Base-by-base conservation (phyloP, 352 stramenopile species). In the Pythium rishiriense region DNA sequence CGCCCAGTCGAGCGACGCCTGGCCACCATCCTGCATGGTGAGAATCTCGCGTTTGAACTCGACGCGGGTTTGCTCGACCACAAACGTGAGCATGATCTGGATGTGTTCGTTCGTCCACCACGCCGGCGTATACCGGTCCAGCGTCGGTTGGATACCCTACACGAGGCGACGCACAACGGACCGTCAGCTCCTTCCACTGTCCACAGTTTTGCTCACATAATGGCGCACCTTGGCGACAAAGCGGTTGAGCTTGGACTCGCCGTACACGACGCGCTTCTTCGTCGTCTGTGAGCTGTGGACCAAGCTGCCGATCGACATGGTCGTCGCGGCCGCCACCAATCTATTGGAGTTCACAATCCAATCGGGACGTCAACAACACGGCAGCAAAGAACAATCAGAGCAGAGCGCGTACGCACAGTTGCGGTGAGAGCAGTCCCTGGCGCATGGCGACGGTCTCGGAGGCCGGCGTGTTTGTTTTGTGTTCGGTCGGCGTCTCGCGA, bases 41-140 rank as follows among this genome's bases (percentile, higher is more conserved):
- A 93, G 55, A 5, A 93, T 58, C 26, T 91, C 77, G 62, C 85
- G 74, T 56, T 73, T 66, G 73, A 87, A 93, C 33, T 71, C 41
- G 31, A 93, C 66, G 12, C 53, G 62, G 5, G 66, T 53, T 53
- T 91, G 83, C 37, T 78, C 81, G 19, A 91, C 70, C 48, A 93
- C 28, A 31, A 93, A 86, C 3, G 79, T 90, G 55, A 93, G 68
- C 46, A 90, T 58, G 48, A 81, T 76, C 51, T 93, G 84, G 46
- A 90, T 70, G 57, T 93, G 84, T 19, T 59, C 66, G 53, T 90
- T 91, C 19, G 84, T 81, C 78, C 81, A 90, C 84, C 84, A 93
- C 41, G 82, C 79, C 9, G 84, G 82, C 51, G 66, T 71, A 69
- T 87, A 91, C 11, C 58, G 58, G 39, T 84, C 82, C 49, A 91